phyloP scores from a whole-genome alignment of 805 yeast species.

The Maudiozyma bulderi region DNA sequence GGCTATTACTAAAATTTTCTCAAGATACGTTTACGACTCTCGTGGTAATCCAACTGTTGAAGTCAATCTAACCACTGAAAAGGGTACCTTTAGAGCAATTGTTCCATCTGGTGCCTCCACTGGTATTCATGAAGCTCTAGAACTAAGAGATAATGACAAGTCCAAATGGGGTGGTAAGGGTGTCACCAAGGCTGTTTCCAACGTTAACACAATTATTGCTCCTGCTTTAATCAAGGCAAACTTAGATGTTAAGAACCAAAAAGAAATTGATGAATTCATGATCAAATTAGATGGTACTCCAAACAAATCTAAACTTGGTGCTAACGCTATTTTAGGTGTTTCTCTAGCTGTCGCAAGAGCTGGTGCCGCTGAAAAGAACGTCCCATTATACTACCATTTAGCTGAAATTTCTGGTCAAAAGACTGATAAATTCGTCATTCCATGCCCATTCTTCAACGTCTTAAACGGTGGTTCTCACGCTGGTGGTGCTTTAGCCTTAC shows the following conservation, averaged over 20 bases:
- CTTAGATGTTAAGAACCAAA: constrained; percentile 79
- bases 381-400: constrained; percentile 88
- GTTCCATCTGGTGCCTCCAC: constrained; percentile 99
- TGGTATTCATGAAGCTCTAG: constrained; percentile 96
- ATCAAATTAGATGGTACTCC: constrained; percentile 87
- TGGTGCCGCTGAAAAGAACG: constrained; percentile 89
- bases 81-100: constrained; percentile 90
- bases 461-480: constrained; percentile 99
- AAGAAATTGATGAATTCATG: constrained; percentile 76
- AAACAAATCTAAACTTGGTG: constrained; percentile 95
- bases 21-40: constrained; percentile 97
- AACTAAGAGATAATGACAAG: constrained; percentile 95
- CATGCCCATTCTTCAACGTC: constrained; percentile 98
- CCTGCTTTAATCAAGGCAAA: constrained; percentile 80
- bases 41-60: constrained; percentile 99
- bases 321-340: constrained; percentile 96
- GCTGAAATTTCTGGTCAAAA: constrained; percentile 59
- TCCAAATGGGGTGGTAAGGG: constrained; percentile 98
- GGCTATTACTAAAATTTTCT: constrained; percentile 79
- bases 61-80: constrained; percentile 86
- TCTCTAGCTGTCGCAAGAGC: constrained; percentile 95
- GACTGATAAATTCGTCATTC: constrained; percentile 81
- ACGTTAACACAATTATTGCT: constrained; percentile 89
- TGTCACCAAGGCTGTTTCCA: constrained; percentile 91
- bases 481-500: constrained; percentile 97